phyloP scores from a whole-genome alignment of 2,329 filamentous ascomycete species.

The Ceratocystis variospora region DNA sequence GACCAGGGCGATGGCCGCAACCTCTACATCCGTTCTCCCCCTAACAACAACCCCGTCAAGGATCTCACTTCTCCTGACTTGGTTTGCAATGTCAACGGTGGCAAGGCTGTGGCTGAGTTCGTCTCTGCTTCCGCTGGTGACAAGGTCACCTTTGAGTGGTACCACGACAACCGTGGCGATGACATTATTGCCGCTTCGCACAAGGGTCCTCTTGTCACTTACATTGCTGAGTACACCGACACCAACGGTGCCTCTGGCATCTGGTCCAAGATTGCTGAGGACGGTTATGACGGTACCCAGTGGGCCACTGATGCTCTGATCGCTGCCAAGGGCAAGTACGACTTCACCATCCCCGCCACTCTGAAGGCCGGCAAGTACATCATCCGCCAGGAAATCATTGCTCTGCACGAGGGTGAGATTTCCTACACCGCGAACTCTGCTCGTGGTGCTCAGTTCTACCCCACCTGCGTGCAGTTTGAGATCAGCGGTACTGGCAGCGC shows the following conservation, averaged over 20 bases:
- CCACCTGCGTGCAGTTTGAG: conserved; percentile 37
- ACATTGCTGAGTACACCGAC: conserved; percentile 34
- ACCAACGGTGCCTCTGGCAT: conserved; percentile 35
- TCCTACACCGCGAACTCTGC: conserved; percentile 27
- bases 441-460: conserved; percentile 37
- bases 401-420: conserved; percentile 34
- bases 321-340: conserved; percentile 35
- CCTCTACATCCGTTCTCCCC: conserved; percentile 33
- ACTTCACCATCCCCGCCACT: conserved; percentile 33
- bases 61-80: conserved; percentile 31
- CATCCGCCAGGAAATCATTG: conserved; percentile 42
- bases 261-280: conserved; percentile 36
- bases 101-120: conserved; percentile 28
- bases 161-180: conserved; percentile 36
- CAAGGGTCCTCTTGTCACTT: conserved; percentile 40
- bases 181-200: conserved; percentile 42
- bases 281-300: conserved; percentile 28
- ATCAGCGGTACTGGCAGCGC: conserved; percentile 33
- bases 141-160: conserved; percentile 36
- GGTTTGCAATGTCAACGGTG: conserved; percentile 34
- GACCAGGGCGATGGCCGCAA: conserved; percentile 32
- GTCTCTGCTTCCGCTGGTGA: conserved; percentile 35
- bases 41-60: conserved; percentile 33
- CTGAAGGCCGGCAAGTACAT: conserved; percentile 40
- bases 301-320: conserved; percentile 35